phyloP scores from a whole-genome alignment of 148 eudicot species.

The Chenopodium berlandieri region DNA sequence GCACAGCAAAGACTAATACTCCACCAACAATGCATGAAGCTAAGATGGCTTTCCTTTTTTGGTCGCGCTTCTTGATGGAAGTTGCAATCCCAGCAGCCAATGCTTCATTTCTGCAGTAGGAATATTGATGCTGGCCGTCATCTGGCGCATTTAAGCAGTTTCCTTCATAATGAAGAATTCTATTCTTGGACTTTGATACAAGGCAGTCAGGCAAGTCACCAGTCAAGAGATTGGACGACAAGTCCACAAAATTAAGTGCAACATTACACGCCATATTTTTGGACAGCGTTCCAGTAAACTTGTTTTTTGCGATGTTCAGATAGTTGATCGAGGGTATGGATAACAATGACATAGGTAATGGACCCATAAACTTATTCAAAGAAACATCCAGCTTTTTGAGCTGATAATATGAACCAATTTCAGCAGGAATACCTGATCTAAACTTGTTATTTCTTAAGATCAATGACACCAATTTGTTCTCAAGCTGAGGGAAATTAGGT shows the following conservation, averaged over 20 bases:
- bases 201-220: constrained; percentile 72
- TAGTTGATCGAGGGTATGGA: constrained; percentile 62
- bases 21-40: constrained; percentile 53
- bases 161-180: constrained; percentile 37
- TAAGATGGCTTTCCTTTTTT: constrained; percentile 37
- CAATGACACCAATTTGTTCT: constrained; percentile 51
- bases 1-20: constrained; percentile 35
- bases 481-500: constrained; percentile 60
- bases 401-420: constrained; percentile 61
- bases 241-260: constrained; percentile 55
- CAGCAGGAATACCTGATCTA: constrained; percentile 48
- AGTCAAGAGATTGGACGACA: constrained; percentile 63
- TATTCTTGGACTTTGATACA: constrained; percentile 28
- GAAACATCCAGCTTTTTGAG: constrained; percentile 65
- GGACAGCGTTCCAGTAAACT: constrained; percentile 63
- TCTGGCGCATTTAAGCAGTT: constrained; percentile 56
- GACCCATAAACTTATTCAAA: constrained; percentile 68
- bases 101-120: constrained; percentile 77
- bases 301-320: constrained; percentile 54
- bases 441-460: constrained; percentile 62
- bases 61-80: constrained; percentile 32
- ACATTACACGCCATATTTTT: constrained; percentile 47
- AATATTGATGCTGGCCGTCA: constrained; percentile 48
- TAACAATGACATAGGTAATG: constrained; percentile 53
- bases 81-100: constrained; percentile 82